Evolutionary conservation across 768 basidiomycete genomes (phyloP), one percentile per base, ranked within the genome.

Genomic region (Pleurotus tuoliensis): DNA sequence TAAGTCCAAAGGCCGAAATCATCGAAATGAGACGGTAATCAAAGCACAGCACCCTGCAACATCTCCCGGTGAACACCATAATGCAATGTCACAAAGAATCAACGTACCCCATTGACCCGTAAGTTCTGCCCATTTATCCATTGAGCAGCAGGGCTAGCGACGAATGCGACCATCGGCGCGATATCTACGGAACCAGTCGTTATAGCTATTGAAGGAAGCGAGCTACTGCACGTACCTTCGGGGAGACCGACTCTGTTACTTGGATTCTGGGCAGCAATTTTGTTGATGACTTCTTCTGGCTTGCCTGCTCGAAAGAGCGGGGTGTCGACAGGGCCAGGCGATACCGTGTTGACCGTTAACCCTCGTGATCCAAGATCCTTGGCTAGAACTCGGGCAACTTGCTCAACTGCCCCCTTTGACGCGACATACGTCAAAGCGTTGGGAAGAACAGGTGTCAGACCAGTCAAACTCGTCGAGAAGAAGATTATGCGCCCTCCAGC

Each of bases 81-180:
- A 44, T 22, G 13, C 22, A 34, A 12, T 20, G 4, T 47, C n/a
- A 47, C n/a, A 25, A 47, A 18, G 13, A 30, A 9, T 25, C 22
- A 15, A 70, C 82, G 67, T 55, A 82, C 84, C 63, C 84, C 83
- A 62, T 83, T 82, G 8, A 80, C 78, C 15, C 74, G 68, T n/a
- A 83, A 70, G 58, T 77, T 82, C 66, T 83, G 81, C 0, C 82
- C 82, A 59, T 79, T 83, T 6, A 83, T 67, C 83, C 83, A 84
- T 51, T 74, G 72, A 0, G 79, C 80, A 3, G 80, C 82, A 3
- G 73, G 71, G 58, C 77, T 78, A 4, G 74, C 78, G 9, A 84
- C 59, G 63, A 84, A 84, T 3, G 76, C 74, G 1, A 84, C 82
- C 5, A 79, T 66, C 0, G 79, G 76, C 8, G 76, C 78, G 45